Percentiles rank a stretch among this genome's conserved stretches.
phyloP scores from a whole-genome alignment of 78 protist species.

The Cavenderia fasciculata region DNA sequence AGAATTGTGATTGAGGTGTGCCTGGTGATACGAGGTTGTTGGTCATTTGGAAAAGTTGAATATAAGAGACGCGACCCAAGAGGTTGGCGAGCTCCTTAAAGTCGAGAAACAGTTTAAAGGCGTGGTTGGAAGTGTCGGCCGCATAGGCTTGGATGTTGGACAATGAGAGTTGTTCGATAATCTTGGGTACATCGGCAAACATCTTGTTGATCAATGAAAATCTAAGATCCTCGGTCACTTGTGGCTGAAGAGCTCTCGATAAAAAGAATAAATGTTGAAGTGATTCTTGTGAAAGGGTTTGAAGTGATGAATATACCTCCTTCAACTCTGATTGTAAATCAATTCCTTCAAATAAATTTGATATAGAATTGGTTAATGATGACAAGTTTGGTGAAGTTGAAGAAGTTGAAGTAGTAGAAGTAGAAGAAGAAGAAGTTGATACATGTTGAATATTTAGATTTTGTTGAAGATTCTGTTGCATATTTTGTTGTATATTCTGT shows the following conservation, averaged over 20 bases:
- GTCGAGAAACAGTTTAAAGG: conserved; percentile 68
- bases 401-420: too few species aligned
- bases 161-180: conserved; percentile 24
- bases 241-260: conserved; percentile 52
- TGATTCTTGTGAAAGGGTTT: conserved; percentile 30
- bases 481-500: background rate
- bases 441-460: background rate
- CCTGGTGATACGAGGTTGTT: conserved; percentile 81
- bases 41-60: conserved; percentile 74
- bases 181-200: conserved; percentile 76
- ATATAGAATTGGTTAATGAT: too few species aligned
- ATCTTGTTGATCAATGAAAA: conserved; percentile 57
- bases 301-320: conserved; percentile 9
- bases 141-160: conserved; percentile 4
- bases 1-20: conserved; percentile 69
- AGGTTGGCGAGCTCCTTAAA: conserved; percentile 70
- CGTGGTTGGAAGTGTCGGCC: conserved; percentile 47
- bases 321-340: conserved; percentile 29
- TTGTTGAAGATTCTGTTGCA: conserved; percentile 1
- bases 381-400: too few species aligned
- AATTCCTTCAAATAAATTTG: background rate
- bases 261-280: conserved; percentile 47
- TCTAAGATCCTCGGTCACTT: conserved; percentile 38
- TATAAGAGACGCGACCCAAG: conserved; percentile 12
- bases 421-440: too few species aligned